A percentile compares a stretch with the other conserved stretches of the same genome.
These are phyloP conservation scores for Blastobotrys illinoisensis DNA, from an alignment of 1,139 yeast genomes.

Conservation along the genomic window DNA sequence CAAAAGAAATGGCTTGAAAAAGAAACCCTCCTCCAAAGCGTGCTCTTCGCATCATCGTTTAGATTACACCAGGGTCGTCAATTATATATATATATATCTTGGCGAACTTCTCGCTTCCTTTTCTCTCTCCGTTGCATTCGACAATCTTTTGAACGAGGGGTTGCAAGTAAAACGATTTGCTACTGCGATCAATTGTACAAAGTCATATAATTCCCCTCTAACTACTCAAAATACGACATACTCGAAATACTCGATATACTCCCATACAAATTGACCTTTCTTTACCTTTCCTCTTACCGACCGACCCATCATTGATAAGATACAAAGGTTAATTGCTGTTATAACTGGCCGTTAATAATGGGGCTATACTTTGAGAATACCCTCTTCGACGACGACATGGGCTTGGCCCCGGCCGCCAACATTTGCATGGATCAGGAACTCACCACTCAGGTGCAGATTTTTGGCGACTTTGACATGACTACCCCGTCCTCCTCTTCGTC, in stretches of 20 bases:
- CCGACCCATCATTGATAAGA: too few species aligned
- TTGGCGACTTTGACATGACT: neutral
- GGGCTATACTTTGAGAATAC: neutral
- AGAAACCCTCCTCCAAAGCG: neutral
- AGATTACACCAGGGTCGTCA: neutral
- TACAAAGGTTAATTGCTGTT: too few species aligned
- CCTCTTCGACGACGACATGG: neutral
- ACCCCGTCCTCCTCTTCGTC: conserved; percentile 2
- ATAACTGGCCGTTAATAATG: neutral
- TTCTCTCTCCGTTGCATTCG: neutral
- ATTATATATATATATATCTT: neutral
- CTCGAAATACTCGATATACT: too few species aligned
- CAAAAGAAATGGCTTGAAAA: too few species aligned
- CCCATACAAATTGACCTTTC: too few species aligned
- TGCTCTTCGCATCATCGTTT: neutral
- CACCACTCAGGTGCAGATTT: neutral
- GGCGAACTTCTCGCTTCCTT: neutral
- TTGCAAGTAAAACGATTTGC: neutral
- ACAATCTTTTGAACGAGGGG: neutral
- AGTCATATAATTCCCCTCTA: too few species aligned
- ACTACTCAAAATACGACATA: too few species aligned
- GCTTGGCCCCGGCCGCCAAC: neutral
- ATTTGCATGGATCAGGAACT: neutral
- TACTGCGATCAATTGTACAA: neutral
- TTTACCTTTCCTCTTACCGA: too few species aligned